Evolutionary conservation across 345 rosid species (phyloP).

Genomic region (Laguncularia racemosa): DNA sequence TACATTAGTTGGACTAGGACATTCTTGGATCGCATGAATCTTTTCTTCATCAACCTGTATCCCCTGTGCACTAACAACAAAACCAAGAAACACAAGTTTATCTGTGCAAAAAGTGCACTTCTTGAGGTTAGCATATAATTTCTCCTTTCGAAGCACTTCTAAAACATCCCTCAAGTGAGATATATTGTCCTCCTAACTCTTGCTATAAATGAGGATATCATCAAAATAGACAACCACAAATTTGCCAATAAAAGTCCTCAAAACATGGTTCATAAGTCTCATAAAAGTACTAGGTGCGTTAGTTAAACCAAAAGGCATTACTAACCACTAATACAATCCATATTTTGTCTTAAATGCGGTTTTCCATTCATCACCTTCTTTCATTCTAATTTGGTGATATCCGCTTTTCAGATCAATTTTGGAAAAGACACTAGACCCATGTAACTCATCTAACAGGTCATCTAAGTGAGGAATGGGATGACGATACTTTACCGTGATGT

Average conservation of each 20-base stretch:
- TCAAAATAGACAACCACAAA: constrained; percentile 9
- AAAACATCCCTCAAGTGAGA: too few species aligned
- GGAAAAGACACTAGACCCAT: background rate
- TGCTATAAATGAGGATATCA: too few species aligned
- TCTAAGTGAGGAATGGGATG: background rate
- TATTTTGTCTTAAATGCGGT: background rate
- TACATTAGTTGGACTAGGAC: too few species aligned
- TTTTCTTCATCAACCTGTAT: too few species aligned
- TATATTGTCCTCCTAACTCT: too few species aligned
- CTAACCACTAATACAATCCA: constrained; percentile 6
- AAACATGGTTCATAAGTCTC: constrained; percentile 3
- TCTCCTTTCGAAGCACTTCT: too few species aligned
- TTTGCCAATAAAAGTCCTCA: background rate
- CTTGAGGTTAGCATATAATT: too few species aligned
- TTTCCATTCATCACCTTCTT: constrained; percentile 3
- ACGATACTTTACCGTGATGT: background rate
- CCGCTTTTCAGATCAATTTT: constrained; percentile 7
- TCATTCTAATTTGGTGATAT: constrained; percentile 3
- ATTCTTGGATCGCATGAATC: too few species aligned
- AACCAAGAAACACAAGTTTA: too few species aligned
- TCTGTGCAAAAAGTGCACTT: too few species aligned
- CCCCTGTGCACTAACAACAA: too few species aligned
- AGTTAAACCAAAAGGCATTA: constrained; percentile 2
- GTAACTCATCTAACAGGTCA: background rate
- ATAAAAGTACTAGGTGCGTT: constrained; percentile 8